Percentiles rank a stretch among this genome's conserved stretches.
Evolutionary conservation across 2,329 filamentous ascomycete species (phyloP).

Genomic region (Diaporthe sp.): DNA sequence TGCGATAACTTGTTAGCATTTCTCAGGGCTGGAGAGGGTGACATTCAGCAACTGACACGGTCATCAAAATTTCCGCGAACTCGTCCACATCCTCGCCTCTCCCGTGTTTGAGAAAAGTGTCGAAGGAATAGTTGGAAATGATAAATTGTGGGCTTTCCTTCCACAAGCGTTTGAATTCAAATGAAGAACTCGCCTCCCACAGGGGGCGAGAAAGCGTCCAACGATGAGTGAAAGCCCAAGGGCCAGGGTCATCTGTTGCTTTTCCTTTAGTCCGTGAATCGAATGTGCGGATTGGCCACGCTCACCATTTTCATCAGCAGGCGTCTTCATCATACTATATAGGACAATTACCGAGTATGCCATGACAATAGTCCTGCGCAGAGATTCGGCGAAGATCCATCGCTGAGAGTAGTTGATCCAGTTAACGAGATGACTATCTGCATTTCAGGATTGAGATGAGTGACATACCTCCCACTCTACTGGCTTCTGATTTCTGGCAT

Average conservation of each 20-base stretch:
- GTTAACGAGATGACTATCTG: background rate
- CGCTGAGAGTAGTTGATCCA: conserved; percentile 42
- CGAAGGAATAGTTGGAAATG: conserved; percentile 10
- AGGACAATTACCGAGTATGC: conserved; percentile 48
- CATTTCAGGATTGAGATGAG: no score
- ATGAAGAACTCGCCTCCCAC: conserved; percentile 1
- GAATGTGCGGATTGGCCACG: accelerated
- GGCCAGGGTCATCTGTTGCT: background rate
- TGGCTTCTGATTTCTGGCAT: background rate
- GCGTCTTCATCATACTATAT: conserved; percentile 46
- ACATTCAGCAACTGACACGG: background rate
- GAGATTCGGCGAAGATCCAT: conserved; percentile 53
- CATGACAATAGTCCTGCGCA: conserved; percentile 51
- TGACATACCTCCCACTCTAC: background rate
- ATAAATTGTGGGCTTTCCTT: conserved; percentile 1
- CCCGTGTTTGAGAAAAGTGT: background rate
- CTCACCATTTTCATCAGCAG: background rate
- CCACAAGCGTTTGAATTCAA: background rate
- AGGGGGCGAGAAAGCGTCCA: background rate
- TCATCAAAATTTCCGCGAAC: conserved; percentile 10
- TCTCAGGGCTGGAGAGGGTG: no score
- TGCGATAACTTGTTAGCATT: background rate
- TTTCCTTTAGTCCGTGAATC: background rate
- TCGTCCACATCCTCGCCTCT: conserved; percentile 18
- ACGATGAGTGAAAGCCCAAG: conserved; percentile 16